Conservation (phyloP, 345 rosid species). For the Citrus maxima region DNA sequence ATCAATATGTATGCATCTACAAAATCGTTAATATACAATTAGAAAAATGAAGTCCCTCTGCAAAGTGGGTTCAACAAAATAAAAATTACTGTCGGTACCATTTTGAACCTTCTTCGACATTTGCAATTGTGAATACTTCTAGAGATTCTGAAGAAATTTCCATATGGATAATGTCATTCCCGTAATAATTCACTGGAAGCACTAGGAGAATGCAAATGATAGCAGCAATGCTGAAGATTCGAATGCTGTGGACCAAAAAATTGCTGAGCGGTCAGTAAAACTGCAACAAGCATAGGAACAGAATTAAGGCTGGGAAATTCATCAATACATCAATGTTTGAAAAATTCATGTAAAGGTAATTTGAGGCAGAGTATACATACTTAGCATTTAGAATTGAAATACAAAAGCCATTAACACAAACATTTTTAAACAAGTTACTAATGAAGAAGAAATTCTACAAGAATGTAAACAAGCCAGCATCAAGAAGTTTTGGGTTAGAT, state of each 20-base stretch:
- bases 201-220: slow-evolving; percentile 66
- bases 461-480: background rate
- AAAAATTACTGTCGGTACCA: slow-evolving; percentile 45
- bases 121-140: slow-evolving; percentile 71
- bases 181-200: slow-evolving; percentile 85
- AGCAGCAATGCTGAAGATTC: slow-evolving; percentile 67
- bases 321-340: too few species aligned
- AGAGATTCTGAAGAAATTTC: slow-evolving; percentile 53
- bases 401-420: too few species aligned
- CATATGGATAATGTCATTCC: slow-evolving; percentile 59
- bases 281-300: background rate
- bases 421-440: too few species aligned
- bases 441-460: too few species aligned
- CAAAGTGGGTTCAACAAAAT: background rate
- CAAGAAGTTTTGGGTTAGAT: slow-evolving; percentile 9
- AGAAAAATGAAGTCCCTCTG: background rate
- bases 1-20: background rate
- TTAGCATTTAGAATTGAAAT: background rate
- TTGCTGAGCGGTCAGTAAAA: slow-evolving; percentile 11
- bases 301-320: too few species aligned
- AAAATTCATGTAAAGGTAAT: too few species aligned
- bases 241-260: slow-evolving; percentile 52
- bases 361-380: too few species aligned
- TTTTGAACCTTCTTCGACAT: slow-evolving; percentile 69
- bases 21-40: background rate